phyloP scores from a whole-genome alignment of 2,329 filamentous ascomycete species.

The Phyllachora maydis region DNA sequence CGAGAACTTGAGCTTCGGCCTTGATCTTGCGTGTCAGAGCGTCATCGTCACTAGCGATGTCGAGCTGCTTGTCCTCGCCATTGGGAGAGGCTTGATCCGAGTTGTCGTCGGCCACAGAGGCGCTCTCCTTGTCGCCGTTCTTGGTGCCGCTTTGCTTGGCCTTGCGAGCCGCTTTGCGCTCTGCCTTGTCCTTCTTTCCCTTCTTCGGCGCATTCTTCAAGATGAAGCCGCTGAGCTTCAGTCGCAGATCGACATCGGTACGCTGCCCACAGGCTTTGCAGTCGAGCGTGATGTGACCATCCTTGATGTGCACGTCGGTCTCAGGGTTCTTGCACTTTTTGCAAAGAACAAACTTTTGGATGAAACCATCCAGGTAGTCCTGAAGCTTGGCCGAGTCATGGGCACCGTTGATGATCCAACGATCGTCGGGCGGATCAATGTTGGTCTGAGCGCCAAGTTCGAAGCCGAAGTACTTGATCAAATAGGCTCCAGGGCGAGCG shows the following conservation, averaged over 20 bases:
- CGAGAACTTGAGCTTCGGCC: slow-evolving; percentile 26
- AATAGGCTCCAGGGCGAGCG: slow-evolving; percentile 76
- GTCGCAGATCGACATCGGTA: slow-evolving; percentile 72
- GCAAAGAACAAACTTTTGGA: slow-evolving; percentile 96
- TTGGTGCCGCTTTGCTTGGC: slow-evolving; percentile 64
- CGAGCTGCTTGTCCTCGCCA: slow-evolving; percentile 31
- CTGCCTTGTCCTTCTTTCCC: slow-evolving; percentile 94
- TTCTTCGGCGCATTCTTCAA: slow-evolving; percentile 86
- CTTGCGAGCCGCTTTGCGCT: slow-evolving; percentile 75
- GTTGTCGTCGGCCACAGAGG: slow-evolving; percentile 36
- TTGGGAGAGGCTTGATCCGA: slow-evolving; percentile 13
- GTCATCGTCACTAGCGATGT: slow-evolving; percentile 76
- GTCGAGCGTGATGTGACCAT: slow-evolving; percentile 77
- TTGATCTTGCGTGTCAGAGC: slow-evolving; percentile 55
- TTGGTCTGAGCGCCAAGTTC: slow-evolving; percentile 98
- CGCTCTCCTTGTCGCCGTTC: slow-evolving; percentile 37
- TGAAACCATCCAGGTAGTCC: slow-evolving; percentile 96
- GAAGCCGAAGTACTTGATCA: slow-evolving; percentile 99
- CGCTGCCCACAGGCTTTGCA: slow-evolving; percentile 98
- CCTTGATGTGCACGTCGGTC: slow-evolving; percentile 90
- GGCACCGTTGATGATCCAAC: slow-evolving; percentile 99
- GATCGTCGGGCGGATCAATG: slow-evolving; percentile 88
- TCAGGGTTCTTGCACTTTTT: slow-evolving; percentile 99
- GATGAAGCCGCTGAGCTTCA: slow-evolving; percentile 95
- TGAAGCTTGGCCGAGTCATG: slow-evolving; percentile 91